These are phyloP conservation scores for Saccharata proteae DNA, from an alignment of 2,329 filamentous ascomycete species.

Conservation along the genomic window DNA sequence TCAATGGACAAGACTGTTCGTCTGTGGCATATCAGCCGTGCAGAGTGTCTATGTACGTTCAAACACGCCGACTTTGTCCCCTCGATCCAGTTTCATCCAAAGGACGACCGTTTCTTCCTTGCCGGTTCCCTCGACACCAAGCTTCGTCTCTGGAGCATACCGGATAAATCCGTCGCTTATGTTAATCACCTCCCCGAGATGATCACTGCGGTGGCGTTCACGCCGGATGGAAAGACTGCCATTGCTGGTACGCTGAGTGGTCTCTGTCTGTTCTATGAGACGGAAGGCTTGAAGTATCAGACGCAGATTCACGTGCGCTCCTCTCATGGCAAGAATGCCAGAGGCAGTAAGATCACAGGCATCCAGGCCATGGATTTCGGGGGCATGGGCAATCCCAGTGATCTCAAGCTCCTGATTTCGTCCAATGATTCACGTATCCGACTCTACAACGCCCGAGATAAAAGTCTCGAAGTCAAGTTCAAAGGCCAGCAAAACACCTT, in stretches of 20 bases:
- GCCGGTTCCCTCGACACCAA: conserved; percentile 85
- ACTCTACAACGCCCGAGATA: conserved; percentile 78
- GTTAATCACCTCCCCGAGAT: conserved; percentile 68
- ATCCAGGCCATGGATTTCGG: conserved; percentile 44
- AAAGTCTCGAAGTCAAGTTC: conserved; percentile 76
- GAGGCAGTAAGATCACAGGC: conserved; percentile 93
- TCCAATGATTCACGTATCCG: conserved; percentile 91
- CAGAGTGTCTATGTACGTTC: conserved; percentile 84
- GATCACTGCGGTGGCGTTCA: conserved; percentile 88
- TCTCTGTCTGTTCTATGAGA: conserved; percentile 82
- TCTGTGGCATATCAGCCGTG: conserved; percentile 78
- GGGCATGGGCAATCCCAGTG: conserved; percentile 44
- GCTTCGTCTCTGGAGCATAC: conserved; percentile 88
- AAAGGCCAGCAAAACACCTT: conserved; percentile 82
- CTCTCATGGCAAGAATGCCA: conserved; percentile 81
- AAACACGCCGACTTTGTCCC: conserved; percentile 93
- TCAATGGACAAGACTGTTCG: conserved; percentile 98
- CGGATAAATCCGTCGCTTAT: conserved; percentile 86
- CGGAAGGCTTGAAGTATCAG: conserved; percentile 72
- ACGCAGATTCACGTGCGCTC: conserved; percentile 90
- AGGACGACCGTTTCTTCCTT: conserved; percentile 91
- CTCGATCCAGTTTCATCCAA: conserved; percentile 86
- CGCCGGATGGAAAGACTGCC: conserved; percentile 77
- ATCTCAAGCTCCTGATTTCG: conserved; percentile 76
- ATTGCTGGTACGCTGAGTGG: conserved; percentile 84